phyloP scores from a whole-genome alignment of 1,284 basidiomycete genomes.

The Sphagnurus paluster region DNA sequence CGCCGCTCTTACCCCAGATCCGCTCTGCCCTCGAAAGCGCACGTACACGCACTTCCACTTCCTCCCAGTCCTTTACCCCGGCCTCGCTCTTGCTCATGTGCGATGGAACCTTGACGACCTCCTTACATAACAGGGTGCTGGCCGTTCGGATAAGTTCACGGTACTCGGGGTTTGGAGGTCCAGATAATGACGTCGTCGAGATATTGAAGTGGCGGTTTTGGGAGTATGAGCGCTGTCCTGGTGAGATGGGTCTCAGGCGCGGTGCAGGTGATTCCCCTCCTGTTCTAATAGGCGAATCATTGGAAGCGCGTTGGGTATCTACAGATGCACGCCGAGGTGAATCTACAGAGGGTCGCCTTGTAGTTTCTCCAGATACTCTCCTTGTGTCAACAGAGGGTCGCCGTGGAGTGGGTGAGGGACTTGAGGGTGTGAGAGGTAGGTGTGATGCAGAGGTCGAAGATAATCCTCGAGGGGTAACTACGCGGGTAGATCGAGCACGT shows the following conservation, averaged over 20 bases:
- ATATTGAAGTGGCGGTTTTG: constrained; percentile 54
- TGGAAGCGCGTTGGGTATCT: constrained; percentile 12
- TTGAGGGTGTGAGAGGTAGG: constrained; percentile 31
- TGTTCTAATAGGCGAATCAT: constrained; percentile 16
- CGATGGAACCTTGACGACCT: constrained; percentile 57
- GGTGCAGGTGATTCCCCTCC: constrained; percentile 31
- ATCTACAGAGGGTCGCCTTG: constrained; percentile 27
- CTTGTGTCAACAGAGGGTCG: constrained; percentile 21
- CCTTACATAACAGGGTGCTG: constrained; percentile 60
- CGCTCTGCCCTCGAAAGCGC: constrained; percentile 66
- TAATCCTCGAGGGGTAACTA: constrained; percentile 32
- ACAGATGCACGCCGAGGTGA: constrained; percentile 17
- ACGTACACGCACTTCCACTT: constrained; percentile 68
- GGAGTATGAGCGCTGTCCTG: constrained; percentile 42
- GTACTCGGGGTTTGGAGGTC: constrained; percentile 49
- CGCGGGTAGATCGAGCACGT: constrained; percentile 27
- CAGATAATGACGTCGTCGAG: constrained; percentile 52
- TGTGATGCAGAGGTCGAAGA: constrained; percentile 35
- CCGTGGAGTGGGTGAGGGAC: constrained; percentile 26
- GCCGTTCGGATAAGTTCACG: constrained; percentile 66
- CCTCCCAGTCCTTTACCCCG: constrained; percentile 60
- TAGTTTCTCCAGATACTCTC: constrained; percentile 22
- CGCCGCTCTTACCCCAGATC: constrained; percentile 59
- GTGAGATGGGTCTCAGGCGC: constrained; percentile 40
- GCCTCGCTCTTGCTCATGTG: constrained; percentile 48